Base-by-base conservation (phyloP, 164 flowering plant species). In the Liquidambar formosana region DNA sequence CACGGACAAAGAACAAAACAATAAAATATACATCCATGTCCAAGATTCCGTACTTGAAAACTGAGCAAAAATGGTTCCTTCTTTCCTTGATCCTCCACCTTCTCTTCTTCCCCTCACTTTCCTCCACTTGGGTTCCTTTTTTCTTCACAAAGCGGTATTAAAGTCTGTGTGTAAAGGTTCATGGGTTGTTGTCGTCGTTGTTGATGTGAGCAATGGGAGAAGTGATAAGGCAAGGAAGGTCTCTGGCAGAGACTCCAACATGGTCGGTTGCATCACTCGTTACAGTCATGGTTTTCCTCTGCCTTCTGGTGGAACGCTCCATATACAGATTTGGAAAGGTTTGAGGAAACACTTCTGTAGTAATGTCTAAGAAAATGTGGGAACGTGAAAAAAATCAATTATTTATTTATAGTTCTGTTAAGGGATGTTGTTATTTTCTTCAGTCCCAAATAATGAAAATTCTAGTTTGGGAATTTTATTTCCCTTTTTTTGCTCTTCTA, bases 241-340 rank as follows among this genome's bases (percentile, higher is more conserved):
- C 99, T 25, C 78, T 90, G 73, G 86, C 89, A 1, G 91, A 81
- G 73, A 94, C 97, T 1, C 97, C 97, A 10, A 89, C 97, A 5
- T 94, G 95, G 86, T 77, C 91, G 1, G 97, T 92, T 71, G 99
- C 95, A 11, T 76, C 95, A 0, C 87, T 91, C 5, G 81, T 89
- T 14, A 85, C 97, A 8, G 89, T 88, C 28, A 79, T 92, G 90
- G 97, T 94, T 22, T 83, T 86, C 44, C 84, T 86, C 28, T 87
- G 93, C 75, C 77, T 89, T 27, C 46, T 89, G 9, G 86, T 81
- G 10, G 83, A 92, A 60, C 72, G 93, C 63, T 84, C 90, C 59
- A 89, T 92, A 23, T 83, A 82, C 67, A 73, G 85, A 70, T 90
- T 92, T 70, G 97, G 97, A 72, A 90, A 76, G 94, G 99, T 92